Evolutionary conservation across 129 eudicot genomes (phyloP), one percentile per base, ranked within the genome.

Genomic region (Helichrysum umbraculigerum): DNA sequence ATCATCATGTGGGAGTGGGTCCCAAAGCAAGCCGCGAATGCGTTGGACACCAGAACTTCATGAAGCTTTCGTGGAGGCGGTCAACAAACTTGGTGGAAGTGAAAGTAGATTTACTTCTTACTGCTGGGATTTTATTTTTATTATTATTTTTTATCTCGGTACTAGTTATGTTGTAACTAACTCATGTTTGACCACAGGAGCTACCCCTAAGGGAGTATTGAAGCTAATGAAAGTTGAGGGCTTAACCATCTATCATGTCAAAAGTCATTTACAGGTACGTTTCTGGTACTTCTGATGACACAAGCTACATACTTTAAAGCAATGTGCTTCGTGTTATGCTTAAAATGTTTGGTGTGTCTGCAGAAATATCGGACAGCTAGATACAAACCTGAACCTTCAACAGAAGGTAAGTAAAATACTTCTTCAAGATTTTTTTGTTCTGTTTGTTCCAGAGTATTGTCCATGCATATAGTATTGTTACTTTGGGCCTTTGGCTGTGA

Each of bases 31-130:
- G 79, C 86, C 87, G 32, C 96, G 97, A 54, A 94, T 94, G 98
- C 98, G 98, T 37, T 94, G 98, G 98, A 94, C 98, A 33, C 98
- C 96, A 2, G 98, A 94, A 81, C 96, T 94, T 58, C 97, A 94
- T 84, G 98, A 91, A 80, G 88, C 97, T 68, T 94, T 94, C 34
- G 96, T 94, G 77, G 98, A 94, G 81, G 91, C 97, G 73, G 97
- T 91, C 85, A 82, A 72, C 78, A 94, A 86, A 88, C 93, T 94
- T 19, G 98, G 98, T 84, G 98, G 98, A 72, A 94, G 98, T 79
- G 98, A 94, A 91, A 87, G 97, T 94, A 88, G 42, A 25, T 25
- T 25, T 25, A 25, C 28, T 25, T 25, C 28, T 25, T 25, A 25
- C 1, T 25, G 28, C 28, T 25, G 28, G 28, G 28, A 25, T 25